Conservation (phyloP, 345 rosid species). For the Populus simonii region DNA sequence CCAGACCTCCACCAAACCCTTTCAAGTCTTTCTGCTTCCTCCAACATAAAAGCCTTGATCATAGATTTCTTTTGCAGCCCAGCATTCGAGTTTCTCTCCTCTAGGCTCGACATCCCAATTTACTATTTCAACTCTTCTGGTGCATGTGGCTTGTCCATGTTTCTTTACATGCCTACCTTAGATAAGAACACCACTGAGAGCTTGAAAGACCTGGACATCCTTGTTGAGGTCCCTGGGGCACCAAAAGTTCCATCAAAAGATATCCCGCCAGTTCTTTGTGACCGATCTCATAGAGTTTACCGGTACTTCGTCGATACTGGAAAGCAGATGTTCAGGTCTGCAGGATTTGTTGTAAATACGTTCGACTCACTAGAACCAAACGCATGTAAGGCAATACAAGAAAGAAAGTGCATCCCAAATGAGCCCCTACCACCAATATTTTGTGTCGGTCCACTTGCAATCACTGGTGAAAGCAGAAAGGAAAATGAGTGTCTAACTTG, state of each 20-base stretch:
- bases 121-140: conserved; percentile 47
- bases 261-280: conserved; percentile 24
- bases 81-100: conserved; percentile 25
- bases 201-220: conserved; percentile 35
- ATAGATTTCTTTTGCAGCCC: conserved; percentile 48
- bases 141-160: conserved; percentile 32
- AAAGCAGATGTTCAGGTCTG: conserved; percentile 19
- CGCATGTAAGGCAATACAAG: conserved; percentile 18
- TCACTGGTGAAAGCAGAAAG: background rate
- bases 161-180: conserved; percentile 33
- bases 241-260: conserved; percentile 33
- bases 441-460: conserved; percentile 36
- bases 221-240: conserved; percentile 40
- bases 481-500: conserved; percentile 29
- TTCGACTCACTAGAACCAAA: conserved; percentile 32
- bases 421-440: conserved; percentile 28
- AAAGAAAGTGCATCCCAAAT: conserved; percentile 28
- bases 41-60: conserved; percentile 31
- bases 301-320: conserved; percentile 16
- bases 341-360: conserved; percentile 34
- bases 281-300: conserved; percentile 31
- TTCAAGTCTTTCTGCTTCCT: conserved; percentile 26
- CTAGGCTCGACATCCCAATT: conserved; percentile 36
- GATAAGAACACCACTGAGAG: conserved; percentile 29
- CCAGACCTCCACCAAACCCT: conserved; percentile 42